Conservation (phyloP, 495 filamentous ascomycete genomes). For the Niebla homalea region DNA sequence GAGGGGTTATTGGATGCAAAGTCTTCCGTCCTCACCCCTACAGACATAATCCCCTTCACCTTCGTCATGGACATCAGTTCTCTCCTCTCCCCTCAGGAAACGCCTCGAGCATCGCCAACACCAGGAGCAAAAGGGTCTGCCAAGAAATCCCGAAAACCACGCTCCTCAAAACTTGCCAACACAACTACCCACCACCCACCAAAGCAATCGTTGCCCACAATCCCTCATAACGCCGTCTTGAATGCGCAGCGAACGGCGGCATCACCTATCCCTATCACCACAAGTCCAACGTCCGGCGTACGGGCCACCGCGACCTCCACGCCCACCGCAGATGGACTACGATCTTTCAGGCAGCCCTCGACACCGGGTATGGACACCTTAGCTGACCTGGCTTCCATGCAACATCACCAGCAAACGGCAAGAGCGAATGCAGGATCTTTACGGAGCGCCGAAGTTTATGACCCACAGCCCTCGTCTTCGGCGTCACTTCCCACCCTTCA, state of each 20-base stretch:
- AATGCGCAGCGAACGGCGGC: constrained; percentile 13
- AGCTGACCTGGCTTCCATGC: constrained; percentile 54
- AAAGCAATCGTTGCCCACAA: constrained; percentile 7
- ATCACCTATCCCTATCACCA: constrained; percentile 14
- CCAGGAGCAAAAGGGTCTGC: constrained; percentile 17
- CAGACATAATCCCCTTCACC: neutral
- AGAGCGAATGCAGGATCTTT: constrained; percentile 32
- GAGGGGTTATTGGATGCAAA: too few species aligned
- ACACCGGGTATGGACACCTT: constrained; percentile 53
- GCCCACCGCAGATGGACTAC: constrained; percentile 24
- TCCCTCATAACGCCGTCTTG: constrained; percentile 12
- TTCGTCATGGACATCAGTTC: constrained; percentile 56
- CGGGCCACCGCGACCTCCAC: constrained; percentile 18
- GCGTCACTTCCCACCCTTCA: constrained; percentile 35
- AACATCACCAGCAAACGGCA: constrained; percentile 43
- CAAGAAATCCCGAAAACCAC: constrained; percentile 12
- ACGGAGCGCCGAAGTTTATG: constrained; percentile 33
- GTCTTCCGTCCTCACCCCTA: neutral
- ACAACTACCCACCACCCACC: constrained; percentile 4
- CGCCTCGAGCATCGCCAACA: constrained; percentile 30
- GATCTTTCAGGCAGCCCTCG: constrained; percentile 32
- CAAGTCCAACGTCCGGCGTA: constrained; percentile 11
- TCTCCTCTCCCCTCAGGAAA: constrained; percentile 55
- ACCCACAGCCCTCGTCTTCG: constrained; percentile 37
- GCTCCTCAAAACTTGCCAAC: constrained; percentile 6